phyloP scores from a whole-genome alignment of 2,329 filamentous ascomycete species.

The Alternaria triticimaculans region DNA sequence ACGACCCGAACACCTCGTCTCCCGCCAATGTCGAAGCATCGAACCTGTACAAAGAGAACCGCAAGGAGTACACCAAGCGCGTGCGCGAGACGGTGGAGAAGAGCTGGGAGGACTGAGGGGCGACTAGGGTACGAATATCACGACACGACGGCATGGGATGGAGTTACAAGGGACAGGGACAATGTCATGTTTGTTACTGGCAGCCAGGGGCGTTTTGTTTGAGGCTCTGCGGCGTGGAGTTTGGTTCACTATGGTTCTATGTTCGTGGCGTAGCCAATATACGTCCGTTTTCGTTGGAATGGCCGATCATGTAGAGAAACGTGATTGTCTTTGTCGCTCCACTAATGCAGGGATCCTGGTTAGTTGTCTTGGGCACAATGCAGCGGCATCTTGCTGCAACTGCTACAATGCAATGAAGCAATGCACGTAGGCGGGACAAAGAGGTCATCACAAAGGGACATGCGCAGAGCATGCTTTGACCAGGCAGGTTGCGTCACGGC shows the following conservation, averaged over 20 bases:
- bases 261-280: slow-evolving; percentile 15
- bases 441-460: neutral
- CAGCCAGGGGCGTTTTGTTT: slow-evolving; percentile 11
- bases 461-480: neutral
- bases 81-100: slow-evolving; percentile 98
- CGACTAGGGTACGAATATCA: slow-evolving; percentile 12
- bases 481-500: slow-evolving; percentile 20
- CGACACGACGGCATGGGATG: slow-evolving; percentile 19
- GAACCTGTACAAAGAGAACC: slow-evolving; percentile 97
- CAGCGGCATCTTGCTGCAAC: neutral
- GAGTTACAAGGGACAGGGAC: slow-evolving; percentile 27
- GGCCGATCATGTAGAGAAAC: neutral
- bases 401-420: neutral
- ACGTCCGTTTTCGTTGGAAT: neutral
- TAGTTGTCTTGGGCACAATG: neutral
- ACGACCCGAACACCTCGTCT: slow-evolving; percentile 98
- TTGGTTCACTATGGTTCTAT: slow-evolving; percentile 16
- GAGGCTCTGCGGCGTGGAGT: slow-evolving; percentile 36
- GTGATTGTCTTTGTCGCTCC: neutral
- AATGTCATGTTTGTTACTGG: slow-evolving; percentile 16
- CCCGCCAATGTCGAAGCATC: slow-evolving; percentile 98
- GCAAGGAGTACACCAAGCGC: slow-evolving; percentile 93
- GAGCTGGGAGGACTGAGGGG: slow-evolving; percentile 87
- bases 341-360: neutral
- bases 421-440: neutral